A percentile compares a stretch with the other conserved stretches of the same genome.
Evolutionary conservation across 495 filamentous ascomycete genomes (phyloP).

Genomic region (Schizothecium vesticola): DNA sequence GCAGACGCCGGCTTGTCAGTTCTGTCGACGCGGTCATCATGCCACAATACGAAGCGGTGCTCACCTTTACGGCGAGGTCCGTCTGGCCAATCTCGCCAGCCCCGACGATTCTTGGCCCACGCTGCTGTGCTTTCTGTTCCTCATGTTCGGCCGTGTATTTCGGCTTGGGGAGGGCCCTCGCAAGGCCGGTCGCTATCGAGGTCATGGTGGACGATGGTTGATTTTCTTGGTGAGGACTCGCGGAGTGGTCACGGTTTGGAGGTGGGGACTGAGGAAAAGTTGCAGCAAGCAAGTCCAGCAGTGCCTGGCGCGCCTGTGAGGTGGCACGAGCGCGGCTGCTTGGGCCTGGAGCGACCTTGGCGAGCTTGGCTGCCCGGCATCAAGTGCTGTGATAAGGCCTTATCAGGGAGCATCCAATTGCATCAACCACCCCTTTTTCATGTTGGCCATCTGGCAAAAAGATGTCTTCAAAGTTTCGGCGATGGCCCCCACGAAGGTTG

Average conservation of each 20-base stretch:
- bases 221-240: background rate
- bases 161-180: conserved; percentile 80
- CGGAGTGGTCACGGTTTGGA: background rate
- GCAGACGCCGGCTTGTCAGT: conserved; percentile 17
- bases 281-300: conserved; percentile 17
- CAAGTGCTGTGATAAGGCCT: background rate
- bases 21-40: background rate
- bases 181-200: conserved; percentile 68
- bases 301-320: background rate
- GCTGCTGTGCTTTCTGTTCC: conserved; percentile 68
- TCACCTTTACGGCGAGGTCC: conserved; percentile 79
- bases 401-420: background rate
- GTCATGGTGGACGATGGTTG: conserved; percentile 47
- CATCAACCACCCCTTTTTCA: background rate
- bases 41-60: conserved; percentile 13
- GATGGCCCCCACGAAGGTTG: background rate
- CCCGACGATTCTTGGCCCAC: conserved; percentile 73
- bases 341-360: too few relatives aligned
- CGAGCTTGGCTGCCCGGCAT: too few relatives aligned
- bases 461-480: background rate
- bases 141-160: conserved; percentile 84
- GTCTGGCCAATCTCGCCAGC: conserved; percentile 71
- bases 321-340: background rate
- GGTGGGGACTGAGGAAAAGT: conserved; percentile 17
- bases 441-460: background rate